Percentiles rank a stretch among this genome's conserved stretches.
Conservation (phyloP, 2,329 filamentous ascomycete species). For the Lecanosticta acicola region DNA sequence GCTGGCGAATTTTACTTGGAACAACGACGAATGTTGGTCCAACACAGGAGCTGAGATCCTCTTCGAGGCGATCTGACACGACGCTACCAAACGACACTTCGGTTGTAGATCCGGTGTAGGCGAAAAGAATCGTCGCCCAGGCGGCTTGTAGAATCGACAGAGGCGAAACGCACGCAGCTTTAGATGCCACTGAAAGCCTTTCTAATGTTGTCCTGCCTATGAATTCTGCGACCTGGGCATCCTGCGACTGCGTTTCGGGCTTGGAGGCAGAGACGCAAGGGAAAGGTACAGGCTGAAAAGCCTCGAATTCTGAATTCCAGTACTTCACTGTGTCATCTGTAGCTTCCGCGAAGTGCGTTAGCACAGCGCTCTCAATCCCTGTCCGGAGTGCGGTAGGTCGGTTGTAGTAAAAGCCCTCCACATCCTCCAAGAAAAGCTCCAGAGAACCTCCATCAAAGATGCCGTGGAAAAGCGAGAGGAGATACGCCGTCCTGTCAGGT, state of each 20-base stretch:
- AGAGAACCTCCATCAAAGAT: constrained; percentile 15
- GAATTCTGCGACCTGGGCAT: constrained; percentile 6
- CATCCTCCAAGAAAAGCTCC: constrained; percentile 10
- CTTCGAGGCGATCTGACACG: constrained; percentile 62
- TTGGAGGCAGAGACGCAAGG: constrained; percentile 6
- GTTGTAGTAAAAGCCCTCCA: constrained; percentile 6
- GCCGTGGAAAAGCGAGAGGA: constrained; percentile 13
- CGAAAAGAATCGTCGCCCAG: constrained; percentile 8
- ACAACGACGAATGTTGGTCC: constrained; percentile 29
- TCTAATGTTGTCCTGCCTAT: constrained; percentile 5
- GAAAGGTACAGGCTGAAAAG: constrained; percentile 7
- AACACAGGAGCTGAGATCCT: constrained; percentile 27
- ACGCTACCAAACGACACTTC: constrained; percentile 72
- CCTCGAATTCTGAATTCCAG: constrained; percentile 6
- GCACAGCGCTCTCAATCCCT: constrained; percentile 6
- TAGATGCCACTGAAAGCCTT: constrained; percentile 3
- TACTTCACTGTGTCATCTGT: constrained; percentile 3
- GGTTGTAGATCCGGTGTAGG: constrained; percentile 28
- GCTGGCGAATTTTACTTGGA: constrained; percentile 18
- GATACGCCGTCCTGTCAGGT: not conserved
- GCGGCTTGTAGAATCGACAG: constrained; percentile 11
- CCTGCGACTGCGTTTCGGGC: constrained; percentile 1
- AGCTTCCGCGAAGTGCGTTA: constrained; percentile 5
- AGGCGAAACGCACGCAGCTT: constrained; percentile 2
- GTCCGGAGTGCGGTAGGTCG: not conserved